Percentiles rank a stretch among this genome's conserved stretches.
phyloP scores from a whole-genome alignment of 2,329 filamentous ascomycete genomes.

The Ophiostoma angusticollis region DNA sequence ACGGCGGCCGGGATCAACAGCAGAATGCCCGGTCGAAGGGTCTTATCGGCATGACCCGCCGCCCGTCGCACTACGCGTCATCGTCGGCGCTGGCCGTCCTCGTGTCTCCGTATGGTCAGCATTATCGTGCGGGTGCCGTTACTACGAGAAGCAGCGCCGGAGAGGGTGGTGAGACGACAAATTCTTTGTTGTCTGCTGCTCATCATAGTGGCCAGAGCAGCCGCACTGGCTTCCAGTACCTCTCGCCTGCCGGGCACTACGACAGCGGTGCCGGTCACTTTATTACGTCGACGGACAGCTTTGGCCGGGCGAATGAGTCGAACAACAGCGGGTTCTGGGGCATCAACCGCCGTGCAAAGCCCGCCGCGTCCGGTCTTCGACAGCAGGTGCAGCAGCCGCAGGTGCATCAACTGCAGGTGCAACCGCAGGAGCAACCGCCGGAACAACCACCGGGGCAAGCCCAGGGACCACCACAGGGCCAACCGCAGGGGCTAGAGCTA shows the following conservation, averaged over 20 bases:
- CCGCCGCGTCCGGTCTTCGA: slow-evolving; percentile 2
- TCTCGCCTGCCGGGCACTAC: neutral
- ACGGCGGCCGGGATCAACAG: too few species aligned
- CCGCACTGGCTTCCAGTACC: too few species aligned
- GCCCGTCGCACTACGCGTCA: slow-evolving; percentile 11
- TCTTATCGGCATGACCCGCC: slow-evolving; percentile 14
- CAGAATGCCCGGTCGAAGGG: slow-evolving; percentile 1
- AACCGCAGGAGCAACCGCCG: slow-evolving; percentile 6
- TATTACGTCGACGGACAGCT: too few species aligned
- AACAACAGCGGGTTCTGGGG: slow-evolving; percentile 7
- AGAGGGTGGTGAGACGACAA: too few species aligned
- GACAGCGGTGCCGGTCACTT: neutral
- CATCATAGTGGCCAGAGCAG: too few species aligned
- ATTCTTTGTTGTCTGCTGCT: too few species aligned
- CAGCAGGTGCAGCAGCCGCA: slow-evolving; percentile 9
- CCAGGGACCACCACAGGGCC: too few species aligned
- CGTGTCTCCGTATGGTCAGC: slow-evolving; percentile 8
- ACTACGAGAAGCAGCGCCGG: too few species aligned
- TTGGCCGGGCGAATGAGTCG: neutral
- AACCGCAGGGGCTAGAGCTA: neutral
- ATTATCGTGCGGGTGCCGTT: slow-evolving; percentile 5
- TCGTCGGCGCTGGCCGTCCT: slow-evolving; percentile 10
- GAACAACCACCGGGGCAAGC: too few species aligned
- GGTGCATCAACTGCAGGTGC: slow-evolving; percentile 5
- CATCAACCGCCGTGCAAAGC: slow-evolving; percentile 1